A percentile compares a stretch with the other conserved stretches of the same genome.
Conservation (phyloP, 2,329 filamentous ascomycete species). For the Madurella mycetomatis region DNA sequence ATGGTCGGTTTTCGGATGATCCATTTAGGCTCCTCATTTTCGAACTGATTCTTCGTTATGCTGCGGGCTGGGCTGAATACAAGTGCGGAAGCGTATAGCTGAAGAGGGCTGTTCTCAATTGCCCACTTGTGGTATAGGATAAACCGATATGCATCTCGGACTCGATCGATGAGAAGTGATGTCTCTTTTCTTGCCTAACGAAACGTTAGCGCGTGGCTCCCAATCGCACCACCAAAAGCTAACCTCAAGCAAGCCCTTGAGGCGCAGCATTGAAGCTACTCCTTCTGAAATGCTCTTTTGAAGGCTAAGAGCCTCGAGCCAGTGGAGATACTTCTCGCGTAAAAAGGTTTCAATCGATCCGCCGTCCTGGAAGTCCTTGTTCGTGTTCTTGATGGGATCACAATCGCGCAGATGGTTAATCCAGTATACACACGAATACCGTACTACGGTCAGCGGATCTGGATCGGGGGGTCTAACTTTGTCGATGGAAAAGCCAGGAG, state of each 20-base stretch:
- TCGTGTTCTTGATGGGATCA: background rate
- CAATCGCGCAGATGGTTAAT: too few species aligned
- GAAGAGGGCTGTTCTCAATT: slow-evolving; percentile 11
- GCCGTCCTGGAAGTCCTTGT: background rate
- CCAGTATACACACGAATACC: too few species aligned
- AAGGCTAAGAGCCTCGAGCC: slow-evolving; percentile 2
- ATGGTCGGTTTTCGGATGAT: slow-evolving; percentile 13
- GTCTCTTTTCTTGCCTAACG: background rate
- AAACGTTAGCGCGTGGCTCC: background rate
- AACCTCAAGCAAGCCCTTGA: background rate
- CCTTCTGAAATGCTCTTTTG: background rate
- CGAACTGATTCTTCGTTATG: slow-evolving; percentile 14
- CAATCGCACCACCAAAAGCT: too few species aligned
- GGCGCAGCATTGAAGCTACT: background rate
- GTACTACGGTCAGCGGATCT: too few species aligned
- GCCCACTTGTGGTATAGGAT: slow-evolving; percentile 5
- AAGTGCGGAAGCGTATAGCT: slow-evolving; percentile 25
- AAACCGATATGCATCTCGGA: background rate
- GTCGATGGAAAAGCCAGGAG: too few species aligned
- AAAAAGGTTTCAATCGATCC: slow-evolving; percentile 2
- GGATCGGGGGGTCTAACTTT: too few species aligned
- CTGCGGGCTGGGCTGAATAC: slow-evolving; percentile 26
- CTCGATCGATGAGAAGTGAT: background rate
- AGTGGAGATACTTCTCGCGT: slow-evolving; percentile 3
- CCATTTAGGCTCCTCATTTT: slow-evolving; percentile 16